phyloP scores from a whole-genome alignment of 2,329 filamentous ascomycete species.

The Tolypocladium tundrense region DNA sequence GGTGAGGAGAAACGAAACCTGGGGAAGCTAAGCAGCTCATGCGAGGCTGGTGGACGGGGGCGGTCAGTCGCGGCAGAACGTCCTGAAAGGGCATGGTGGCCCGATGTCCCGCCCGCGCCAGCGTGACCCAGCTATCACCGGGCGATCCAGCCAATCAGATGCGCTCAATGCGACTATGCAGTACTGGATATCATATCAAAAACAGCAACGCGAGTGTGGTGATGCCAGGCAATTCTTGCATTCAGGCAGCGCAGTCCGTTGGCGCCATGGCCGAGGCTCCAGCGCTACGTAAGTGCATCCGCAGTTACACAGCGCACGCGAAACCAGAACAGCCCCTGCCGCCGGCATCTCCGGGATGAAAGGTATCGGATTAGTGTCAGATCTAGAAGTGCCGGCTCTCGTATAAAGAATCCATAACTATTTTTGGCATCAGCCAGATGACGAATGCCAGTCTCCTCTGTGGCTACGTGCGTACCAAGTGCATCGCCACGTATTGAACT shows the following conservation, averaged over 20 bases:
- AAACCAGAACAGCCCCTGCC: neutral
- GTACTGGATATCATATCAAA: too few species aligned
- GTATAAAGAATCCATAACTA: neutral
- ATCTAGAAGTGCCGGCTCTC: neutral
- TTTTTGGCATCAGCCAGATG: neutral
- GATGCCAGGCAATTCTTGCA: neutral
- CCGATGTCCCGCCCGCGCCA: neutral
- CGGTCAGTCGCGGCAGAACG: slow-evolving; percentile 7
- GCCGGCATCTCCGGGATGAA: neutral
- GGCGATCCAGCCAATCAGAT: neutral
- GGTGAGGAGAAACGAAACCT: slow-evolving; percentile 2
- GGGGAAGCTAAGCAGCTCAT: slow-evolving; percentile 3
- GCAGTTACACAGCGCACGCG: neutral
- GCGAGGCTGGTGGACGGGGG: slow-evolving; percentile 2
- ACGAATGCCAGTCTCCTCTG: neutral
- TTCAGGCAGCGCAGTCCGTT: neutral
- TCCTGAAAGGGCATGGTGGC: neutral
- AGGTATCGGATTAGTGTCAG: neutral
- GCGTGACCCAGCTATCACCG: neutral
- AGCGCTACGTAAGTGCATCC: neutral
- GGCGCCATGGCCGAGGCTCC: neutral
- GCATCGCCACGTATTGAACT: neutral
- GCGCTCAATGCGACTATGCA: too few species aligned
- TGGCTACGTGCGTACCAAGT: neutral
- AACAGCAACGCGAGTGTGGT: too few species aligned